phyloP scores from a whole-genome alignment of 768 basidiomycete genomes.

The Lactarius akahatsu region DNA sequence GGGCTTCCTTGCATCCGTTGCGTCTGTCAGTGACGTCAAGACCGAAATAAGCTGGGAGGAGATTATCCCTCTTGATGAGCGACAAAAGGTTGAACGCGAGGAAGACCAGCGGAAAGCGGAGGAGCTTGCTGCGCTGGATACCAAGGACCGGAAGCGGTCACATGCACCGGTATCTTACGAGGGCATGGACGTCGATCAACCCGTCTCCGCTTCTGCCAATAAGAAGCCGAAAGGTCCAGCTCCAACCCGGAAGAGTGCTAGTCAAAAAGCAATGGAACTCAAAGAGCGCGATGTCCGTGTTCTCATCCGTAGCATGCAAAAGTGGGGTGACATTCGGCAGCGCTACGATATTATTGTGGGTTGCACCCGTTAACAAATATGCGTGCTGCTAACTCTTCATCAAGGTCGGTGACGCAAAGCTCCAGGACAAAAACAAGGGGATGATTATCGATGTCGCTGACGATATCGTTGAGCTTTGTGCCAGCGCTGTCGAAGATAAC shows the following conservation, averaged over 20 bases:
- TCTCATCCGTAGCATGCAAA: conserved; percentile 89
- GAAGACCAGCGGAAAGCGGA: conserved; percentile 74
- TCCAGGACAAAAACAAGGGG: conserved; percentile 90
- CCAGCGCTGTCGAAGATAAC: conserved; percentile 79
- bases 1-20: conserved; percentile 93
- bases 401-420: conserved; percentile 85
- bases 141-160: conserved; percentile 71
- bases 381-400: conserved; percentile 16
- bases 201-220: conserved; percentile 54
- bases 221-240: conserved; percentile 76
- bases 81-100: conserved; percentile 79
- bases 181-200: conserved; percentile 88
- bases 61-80: conserved; percentile 92
- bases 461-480: conserved; percentile 86
- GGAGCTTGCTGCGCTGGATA: conserved; percentile 65
- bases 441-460: conserved; percentile 91
- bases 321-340: conserved; percentile 96
- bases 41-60: conserved; percentile 99
- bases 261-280: conserved; percentile 93
- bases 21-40: conserved; percentile 96
- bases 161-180: conserved; percentile 88
- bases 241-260: conserved; percentile 82
- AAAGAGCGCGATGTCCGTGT: conserved; percentile 98
- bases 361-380: conserved; percentile 30
- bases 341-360: conserved; percentile 93